A percentile compares a stretch with the other conserved stretches of the same genome.
These are phyloP conservation scores for Torrubiella hemipterigena DNA, from an alignment of 2,329 filamentous ascomycete genomes.

Conservation along the genomic window DNA sequence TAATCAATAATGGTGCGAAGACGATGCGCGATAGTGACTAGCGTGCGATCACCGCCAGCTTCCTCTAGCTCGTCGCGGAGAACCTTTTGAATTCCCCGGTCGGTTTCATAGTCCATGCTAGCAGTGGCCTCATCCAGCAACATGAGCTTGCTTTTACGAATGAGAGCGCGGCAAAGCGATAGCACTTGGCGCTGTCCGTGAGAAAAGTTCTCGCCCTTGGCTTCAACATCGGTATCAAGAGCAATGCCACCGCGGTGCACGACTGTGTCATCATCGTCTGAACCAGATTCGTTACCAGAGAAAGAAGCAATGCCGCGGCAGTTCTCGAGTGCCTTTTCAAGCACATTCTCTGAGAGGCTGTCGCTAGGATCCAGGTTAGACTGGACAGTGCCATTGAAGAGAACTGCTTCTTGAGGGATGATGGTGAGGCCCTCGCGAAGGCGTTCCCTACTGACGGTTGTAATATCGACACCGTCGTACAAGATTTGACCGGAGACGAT, in stretches of 20 bases:
- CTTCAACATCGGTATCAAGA: constrained; percentile 34
- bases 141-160: constrained; percentile 42
- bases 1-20: constrained; percentile 48
- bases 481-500: constrained; percentile 38
- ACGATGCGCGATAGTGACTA: constrained; percentile 47
- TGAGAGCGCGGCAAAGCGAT: constrained; percentile 42
- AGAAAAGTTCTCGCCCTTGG: constrained; percentile 42
- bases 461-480: constrained; percentile 44
- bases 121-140: constrained; percentile 47
- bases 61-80: constrained; percentile 35
- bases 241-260: constrained; percentile 16
- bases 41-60: constrained; percentile 31
- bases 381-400: constrained; percentile 40
- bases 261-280: constrained; percentile 15
- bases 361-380: constrained; percentile 55
- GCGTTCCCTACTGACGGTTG: constrained; percentile 33
- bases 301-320: constrained; percentile 48
- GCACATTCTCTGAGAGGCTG: constrained; percentile 36
- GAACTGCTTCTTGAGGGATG: constrained; percentile 46
- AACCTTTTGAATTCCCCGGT: constrained; percentile 41
- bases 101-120: constrained; percentile 47
- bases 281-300: constrained; percentile 23
- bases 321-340: constrained; percentile 48
- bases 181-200: constrained; percentile 47
- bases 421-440: constrained; percentile 44